A percentile compares a stretch with the other conserved stretches of the same genome.
Conservation (phyloP, 495 filamentous ascomycete species). For the Lichenothelia convexa region DNA sequence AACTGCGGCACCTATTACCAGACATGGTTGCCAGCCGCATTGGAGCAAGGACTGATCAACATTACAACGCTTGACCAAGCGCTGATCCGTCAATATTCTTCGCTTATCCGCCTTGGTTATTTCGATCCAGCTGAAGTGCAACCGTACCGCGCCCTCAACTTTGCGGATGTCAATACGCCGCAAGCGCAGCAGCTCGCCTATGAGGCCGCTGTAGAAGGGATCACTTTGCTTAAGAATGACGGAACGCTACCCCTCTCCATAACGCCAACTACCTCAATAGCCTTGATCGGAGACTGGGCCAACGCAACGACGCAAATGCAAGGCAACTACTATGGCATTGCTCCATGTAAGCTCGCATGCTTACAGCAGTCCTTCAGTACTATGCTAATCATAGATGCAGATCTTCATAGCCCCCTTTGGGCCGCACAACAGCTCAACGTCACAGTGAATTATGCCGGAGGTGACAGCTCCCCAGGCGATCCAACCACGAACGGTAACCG, state of each 20-base stretch:
- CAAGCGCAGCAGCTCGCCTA: constrained; percentile 36
- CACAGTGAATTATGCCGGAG: constrained; percentile 32
- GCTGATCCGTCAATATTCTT: constrained; percentile 36
- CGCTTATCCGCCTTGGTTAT: constrained; percentile 37
- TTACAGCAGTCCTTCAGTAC: neutral
- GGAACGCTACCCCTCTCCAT: constrained; percentile 31
- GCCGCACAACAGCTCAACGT: constrained; percentile 27
- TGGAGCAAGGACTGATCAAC: constrained; percentile 29
- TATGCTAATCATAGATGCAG: neutral
- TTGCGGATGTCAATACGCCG: constrained; percentile 32
- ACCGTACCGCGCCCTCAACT: constrained; percentile 32
- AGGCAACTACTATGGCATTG: constrained; percentile 38
- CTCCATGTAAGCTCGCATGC: constrained; percentile 22
- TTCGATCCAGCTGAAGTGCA: constrained; percentile 32
- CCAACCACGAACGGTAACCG: constrained; percentile 18
- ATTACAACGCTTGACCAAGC: constrained; percentile 32
- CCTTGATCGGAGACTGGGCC: constrained; percentile 40
- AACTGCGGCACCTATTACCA: constrained; percentile 42
- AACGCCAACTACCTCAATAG: constrained; percentile 24
- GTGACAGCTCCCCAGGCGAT: constrained; percentile 23
- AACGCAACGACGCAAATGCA: constrained; percentile 41
- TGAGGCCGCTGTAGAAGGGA: constrained; percentile 38
- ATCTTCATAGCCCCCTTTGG: constrained; percentile 33
- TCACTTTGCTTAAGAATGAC: constrained; percentile 45
- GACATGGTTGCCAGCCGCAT: constrained; percentile 29